Conservation (phyloP, 2,329 filamentous ascomycete genomes). For the Monosporascus sp. region DNA sequence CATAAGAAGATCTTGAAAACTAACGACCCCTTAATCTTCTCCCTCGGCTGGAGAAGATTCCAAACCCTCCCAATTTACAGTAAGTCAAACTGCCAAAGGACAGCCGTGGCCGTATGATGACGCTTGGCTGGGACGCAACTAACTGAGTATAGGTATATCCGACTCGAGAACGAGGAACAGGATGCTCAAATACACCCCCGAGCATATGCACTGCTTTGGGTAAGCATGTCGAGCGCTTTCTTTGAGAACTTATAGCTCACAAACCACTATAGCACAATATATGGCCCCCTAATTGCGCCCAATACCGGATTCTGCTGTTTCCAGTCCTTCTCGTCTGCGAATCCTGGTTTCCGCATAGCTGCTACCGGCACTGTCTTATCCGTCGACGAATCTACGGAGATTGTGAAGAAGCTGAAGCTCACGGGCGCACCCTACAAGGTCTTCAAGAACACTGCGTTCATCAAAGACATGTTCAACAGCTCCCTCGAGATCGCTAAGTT, state of each 20-base stretch:
- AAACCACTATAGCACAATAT: slow-evolving; percentile 61
- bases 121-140: not conserved
- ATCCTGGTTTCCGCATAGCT: slow-evolving; percentile 86
- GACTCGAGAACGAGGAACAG: slow-evolving; percentile 90
- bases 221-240: not conserved
- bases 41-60: slow-evolving; percentile 92
- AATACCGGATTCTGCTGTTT: slow-evolving; percentile 95
- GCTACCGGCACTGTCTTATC: slow-evolving; percentile 90
- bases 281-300: slow-evolving; percentile 88
- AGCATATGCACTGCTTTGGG: slow-evolving; percentile 98
- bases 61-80: slow-evolving; percentile 90
- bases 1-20: slow-evolving; percentile 99
- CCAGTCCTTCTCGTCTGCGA: slow-evolving; percentile 78
- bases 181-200: slow-evolving; percentile 98
- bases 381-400: slow-evolving; percentile 93
- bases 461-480: slow-evolving; percentile 96
- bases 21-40: slow-evolving; percentile 95
- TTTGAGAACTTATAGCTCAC: not conserved
- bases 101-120: not conserved
- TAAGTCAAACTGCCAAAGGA: not conserved
- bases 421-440: slow-evolving; percentile 94
- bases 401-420: slow-evolving; percentile 98
- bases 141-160: slow-evolving; percentile 53
- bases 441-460: slow-evolving; percentile 98
- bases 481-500: slow-evolving; percentile 96